Conservation (phyloP, 331 rosid genomes). For the Prunus yedoensis region DNA sequence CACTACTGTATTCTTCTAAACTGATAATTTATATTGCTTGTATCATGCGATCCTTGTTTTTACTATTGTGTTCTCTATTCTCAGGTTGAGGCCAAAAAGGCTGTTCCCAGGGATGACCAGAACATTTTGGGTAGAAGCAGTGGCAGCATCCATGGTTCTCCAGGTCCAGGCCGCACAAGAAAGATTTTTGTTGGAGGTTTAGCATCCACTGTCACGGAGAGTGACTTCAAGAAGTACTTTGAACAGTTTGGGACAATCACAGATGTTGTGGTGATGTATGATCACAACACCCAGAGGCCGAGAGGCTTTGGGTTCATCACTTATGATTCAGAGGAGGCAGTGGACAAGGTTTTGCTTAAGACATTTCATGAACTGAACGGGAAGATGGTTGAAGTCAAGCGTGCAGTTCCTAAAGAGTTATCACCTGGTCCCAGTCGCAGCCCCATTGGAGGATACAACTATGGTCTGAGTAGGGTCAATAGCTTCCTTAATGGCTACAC, state of each 20-base stretch:
- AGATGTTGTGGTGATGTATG: slow-evolving; percentile 95
- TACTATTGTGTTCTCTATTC: slow-evolving; percentile 27
- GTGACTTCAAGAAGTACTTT: slow-evolving; percentile 80
- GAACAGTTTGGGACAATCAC: slow-evolving; percentile 94
- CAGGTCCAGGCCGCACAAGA: slow-evolving; percentile 84
- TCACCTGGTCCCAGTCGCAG: slow-evolving; percentile 79
- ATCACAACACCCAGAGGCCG: slow-evolving; percentile 94
- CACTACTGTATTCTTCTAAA: slow-evolving; percentile 13
- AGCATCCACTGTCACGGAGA: slow-evolving; percentile 86
- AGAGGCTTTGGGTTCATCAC: slow-evolving; percentile 95
- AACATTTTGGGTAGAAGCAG: slow-evolving; percentile 63
- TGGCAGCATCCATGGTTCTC: slow-evolving; percentile 83
- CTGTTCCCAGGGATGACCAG: slow-evolving; percentile 93
- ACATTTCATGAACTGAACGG: slow-evolving; percentile 89
- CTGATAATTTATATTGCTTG: slow-evolving; percentile 12
- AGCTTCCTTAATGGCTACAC: slow-evolving; percentile 71
- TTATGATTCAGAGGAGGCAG: slow-evolving; percentile 87
- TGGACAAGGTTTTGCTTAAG: slow-evolving; percentile 72
- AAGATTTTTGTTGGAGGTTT: slow-evolving; percentile 93
- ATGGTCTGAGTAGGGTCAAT: slow-evolving; percentile 66
- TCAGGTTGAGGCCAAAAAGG: slow-evolving; percentile 96
- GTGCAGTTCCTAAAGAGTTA: slow-evolving; percentile 89
- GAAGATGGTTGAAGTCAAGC: slow-evolving; percentile 91
- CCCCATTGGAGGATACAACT: slow-evolving; percentile 68
- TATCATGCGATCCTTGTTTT: slow-evolving; percentile 14